Conservation (phyloP, 495 filamentous ascomycete genomes). For the Trichoderma gamsii region DNA sequence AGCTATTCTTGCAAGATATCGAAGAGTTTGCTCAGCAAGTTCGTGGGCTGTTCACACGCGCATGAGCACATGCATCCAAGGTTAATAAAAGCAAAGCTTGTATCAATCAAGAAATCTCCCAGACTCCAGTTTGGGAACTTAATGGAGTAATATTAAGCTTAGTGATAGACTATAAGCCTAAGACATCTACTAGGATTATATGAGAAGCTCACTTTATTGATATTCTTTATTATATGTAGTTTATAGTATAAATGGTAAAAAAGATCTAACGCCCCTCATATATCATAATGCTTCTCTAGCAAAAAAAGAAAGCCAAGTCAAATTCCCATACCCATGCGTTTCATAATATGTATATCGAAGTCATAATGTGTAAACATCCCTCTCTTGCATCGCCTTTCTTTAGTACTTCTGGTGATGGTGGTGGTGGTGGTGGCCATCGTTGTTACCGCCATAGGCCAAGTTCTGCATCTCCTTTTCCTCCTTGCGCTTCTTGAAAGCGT, state of each 20-base stretch:
- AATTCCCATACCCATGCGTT: neutral
- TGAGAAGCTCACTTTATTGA: neutral
- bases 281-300: neutral
- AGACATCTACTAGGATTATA: no score
- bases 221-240: neutral
- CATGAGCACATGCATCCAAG: neutral
- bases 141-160: no score
- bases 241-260: neutral
- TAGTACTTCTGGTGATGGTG: neutral
- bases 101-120: no score
- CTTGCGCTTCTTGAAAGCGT: slow-evolving; percentile 18
- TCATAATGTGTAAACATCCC: neutral
- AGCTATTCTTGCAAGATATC: slow-evolving; percentile 49
- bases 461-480: slow-evolving; percentile 9
- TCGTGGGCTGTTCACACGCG: neutral
- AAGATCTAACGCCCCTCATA: neutral
- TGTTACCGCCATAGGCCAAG: neutral
- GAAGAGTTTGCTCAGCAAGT: slow-evolving; percentile 38
- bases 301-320: neutral
- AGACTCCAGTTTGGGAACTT: no score
- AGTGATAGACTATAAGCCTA: no score
- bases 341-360: neutral
- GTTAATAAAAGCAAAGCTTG: no score
- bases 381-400: neutral
- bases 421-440: neutral